Evolutionary conservation across 805 yeast species (phyloP).

Genomic region (Metschnikowia kunwiensis): DNA sequence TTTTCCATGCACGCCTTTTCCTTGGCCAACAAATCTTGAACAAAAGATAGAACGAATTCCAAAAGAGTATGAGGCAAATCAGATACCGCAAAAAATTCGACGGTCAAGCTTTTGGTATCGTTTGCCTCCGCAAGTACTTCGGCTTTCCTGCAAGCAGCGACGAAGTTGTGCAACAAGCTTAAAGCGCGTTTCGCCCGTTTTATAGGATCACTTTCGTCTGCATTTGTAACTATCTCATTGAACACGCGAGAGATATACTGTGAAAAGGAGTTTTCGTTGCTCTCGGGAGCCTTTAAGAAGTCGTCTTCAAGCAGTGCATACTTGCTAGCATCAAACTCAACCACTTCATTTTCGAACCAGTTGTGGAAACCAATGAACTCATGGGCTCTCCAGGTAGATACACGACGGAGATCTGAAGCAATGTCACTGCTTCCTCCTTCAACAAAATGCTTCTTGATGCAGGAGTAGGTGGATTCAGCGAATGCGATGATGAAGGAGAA

Average conservation of each 20-base stretch:
- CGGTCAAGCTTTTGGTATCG: constrained; percentile 3
- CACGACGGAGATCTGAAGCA: constrained; percentile 11
- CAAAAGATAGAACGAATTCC: constrained; percentile 3
- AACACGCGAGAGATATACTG: background rate
- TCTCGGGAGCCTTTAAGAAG: constrained; percentile 2
- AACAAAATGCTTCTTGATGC: constrained; percentile 24
- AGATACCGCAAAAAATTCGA: constrained; percentile 1
- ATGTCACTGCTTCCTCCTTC: constrained; percentile 15
- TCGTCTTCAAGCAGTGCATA: constrained; percentile 1
- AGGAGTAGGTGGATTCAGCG: constrained; percentile 33
- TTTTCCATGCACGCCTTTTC: background rate
- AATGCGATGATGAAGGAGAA: constrained; percentile 30
- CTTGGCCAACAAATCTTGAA: background rate
- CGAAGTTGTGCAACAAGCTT: constrained; percentile 25
- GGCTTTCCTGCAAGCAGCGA: constrained; percentile 25
- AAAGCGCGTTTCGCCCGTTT: constrained; percentile 9
- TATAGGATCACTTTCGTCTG: background rate
- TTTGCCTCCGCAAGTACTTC: constrained; percentile 16
- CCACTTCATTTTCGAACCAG: constrained; percentile 29
- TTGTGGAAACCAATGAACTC: constrained; percentile 30
- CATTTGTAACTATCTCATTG: background rate
- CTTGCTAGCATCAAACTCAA: constrained; percentile 6
- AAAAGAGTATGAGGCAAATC: constrained; percentile 6
- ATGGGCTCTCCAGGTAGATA: constrained; percentile 27
- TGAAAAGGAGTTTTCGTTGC: background rate